Evolutionary conservation across 805 yeast genomes (phyloP).

Genomic region (Torulaspora gathmanii): DNA sequence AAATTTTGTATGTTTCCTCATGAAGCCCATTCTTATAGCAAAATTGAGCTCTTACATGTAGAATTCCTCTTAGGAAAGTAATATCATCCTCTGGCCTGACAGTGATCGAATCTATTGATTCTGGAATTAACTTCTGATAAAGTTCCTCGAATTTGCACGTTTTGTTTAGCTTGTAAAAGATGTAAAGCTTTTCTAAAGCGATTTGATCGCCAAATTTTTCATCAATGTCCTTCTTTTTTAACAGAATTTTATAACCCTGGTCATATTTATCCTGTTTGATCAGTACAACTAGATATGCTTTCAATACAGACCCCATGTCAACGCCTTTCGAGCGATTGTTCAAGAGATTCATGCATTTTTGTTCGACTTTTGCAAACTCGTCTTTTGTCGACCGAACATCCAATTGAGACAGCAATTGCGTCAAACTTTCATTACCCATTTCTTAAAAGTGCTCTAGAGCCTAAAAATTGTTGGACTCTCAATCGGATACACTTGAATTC

Average conservation of each 20-base stretch:
- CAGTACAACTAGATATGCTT: conserved; percentile 52
- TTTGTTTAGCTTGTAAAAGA: conserved; percentile 53
- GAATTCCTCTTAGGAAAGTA: conserved; percentile 36
- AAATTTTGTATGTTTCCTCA: conserved; percentile 47
- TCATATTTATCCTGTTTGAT: conserved; percentile 62
- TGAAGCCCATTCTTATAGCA: conserved; percentile 49
- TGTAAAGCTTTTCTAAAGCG: conserved; percentile 54
- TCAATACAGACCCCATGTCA: conserved; percentile 25
- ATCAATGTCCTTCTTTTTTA: conserved; percentile 37
- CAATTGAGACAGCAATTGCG: conserved; percentile 27
- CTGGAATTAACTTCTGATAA: conserved; percentile 21
- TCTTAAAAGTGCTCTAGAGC: background rate
- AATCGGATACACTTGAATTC: background rate
- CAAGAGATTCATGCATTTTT: conserved; percentile 25
- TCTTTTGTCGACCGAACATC: conserved; percentile 31
- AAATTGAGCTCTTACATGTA: conserved; percentile 51
- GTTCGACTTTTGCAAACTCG: conserved; percentile 28
- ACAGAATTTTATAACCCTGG: conserved; percentile 45
- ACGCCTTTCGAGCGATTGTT: conserved; percentile 22
- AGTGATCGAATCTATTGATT: conserved; percentile 7
- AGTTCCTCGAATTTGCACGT: conserved; percentile 30
- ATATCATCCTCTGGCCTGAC: conserved; percentile 10
- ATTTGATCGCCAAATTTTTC: conserved; percentile 35
- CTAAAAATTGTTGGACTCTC: background rate
- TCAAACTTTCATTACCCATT: conserved; percentile 27